Percentiles rank a stretch among this genome's conserved stretches.
These are phyloP conservation scores for Hysterangium stoloniferum DNA, from an alignment of 768 basidiomycete genomes.

Conservation along the genomic window DNA sequence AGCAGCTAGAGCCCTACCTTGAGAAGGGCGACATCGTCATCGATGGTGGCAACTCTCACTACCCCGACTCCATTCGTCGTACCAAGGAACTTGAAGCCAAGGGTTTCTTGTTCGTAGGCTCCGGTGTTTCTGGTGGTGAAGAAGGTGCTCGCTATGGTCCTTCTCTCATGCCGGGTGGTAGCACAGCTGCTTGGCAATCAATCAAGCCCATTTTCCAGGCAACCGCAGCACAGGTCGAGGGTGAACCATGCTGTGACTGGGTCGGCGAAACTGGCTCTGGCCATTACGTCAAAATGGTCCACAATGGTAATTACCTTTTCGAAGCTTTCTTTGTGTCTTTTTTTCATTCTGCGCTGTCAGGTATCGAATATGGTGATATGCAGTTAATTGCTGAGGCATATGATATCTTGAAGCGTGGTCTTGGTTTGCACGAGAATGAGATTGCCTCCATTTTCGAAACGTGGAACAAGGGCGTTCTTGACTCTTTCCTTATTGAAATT, in stretches of 20 bases:
- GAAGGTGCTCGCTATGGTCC: constrained; percentile 97
- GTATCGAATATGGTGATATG: constrained; percentile 99
- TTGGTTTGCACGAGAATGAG: constrained; percentile 78
- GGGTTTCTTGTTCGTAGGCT: constrained; percentile 94
- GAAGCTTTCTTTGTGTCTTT: too few relatives aligned
- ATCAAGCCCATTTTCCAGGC: constrained; percentile 99
- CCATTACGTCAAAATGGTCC: constrained; percentile 99
- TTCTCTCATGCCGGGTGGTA: constrained; percentile 99
- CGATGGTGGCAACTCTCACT: constrained; percentile 99
- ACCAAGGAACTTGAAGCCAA: constrained; percentile 87
- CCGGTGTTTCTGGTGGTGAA: constrained; percentile 98
- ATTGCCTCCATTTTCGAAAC: constrained; percentile 90
- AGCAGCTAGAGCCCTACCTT: constrained; percentile 79
- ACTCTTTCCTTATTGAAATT: constrained; percentile 99
- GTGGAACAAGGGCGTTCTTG: constrained; percentile 99
- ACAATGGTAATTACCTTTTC: constrained; percentile 60
- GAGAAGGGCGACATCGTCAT: constrained; percentile 98
- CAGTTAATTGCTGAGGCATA: constrained; percentile 98
- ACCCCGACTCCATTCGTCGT: constrained; percentile 96
- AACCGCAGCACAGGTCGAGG: constrained; percentile 88
- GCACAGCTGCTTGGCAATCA: constrained; percentile 84
- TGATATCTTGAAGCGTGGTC: constrained; percentile 95
- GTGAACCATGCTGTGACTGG: constrained; percentile 99
- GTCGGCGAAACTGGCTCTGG: constrained; percentile 93
- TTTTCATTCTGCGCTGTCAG: constrained; percentile 31